Evolutionary conservation across 371 early-diverging fungal species (phyloP).

Genomic region (Choanephora cucurbitarum): DNA sequence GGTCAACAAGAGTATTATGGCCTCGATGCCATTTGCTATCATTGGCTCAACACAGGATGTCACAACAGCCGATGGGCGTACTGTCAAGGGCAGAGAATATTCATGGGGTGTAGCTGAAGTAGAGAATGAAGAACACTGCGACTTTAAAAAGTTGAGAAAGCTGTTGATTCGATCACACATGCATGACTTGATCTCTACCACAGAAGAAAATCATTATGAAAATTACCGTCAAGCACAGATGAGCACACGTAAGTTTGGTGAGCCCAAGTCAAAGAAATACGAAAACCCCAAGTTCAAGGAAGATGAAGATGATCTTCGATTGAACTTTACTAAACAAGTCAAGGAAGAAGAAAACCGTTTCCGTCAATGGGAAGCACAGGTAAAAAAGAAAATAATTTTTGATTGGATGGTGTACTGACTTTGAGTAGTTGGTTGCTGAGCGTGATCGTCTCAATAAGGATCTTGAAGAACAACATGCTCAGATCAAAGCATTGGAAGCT

Average conservation of each 20-base stretch:
- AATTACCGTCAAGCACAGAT: slow-evolving; percentile 76
- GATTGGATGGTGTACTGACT: too few species aligned
- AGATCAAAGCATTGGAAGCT: slow-evolving; percentile 87
- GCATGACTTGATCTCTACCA: slow-evolving; percentile 83
- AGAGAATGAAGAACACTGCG: slow-evolving; percentile 85
- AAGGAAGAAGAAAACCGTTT: slow-evolving; percentile 90
- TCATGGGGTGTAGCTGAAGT: slow-evolving; percentile 92
- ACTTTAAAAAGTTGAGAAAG: slow-evolving; percentile 89
- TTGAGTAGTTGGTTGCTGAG: slow-evolving; percentile 87
- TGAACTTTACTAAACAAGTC: slow-evolving; percentile 92
- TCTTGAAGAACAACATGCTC: slow-evolving; percentile 91
- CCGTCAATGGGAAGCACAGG: slow-evolving; percentile 93
- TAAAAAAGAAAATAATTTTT: slow-evolving; percentile 3
- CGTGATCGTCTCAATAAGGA: slow-evolving; percentile 97
- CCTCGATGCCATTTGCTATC: slow-evolving; percentile 91
- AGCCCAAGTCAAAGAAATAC: slow-evolving; percentile 68
- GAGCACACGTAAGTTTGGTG: slow-evolving; percentile 76
- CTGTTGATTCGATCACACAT: slow-evolving; percentile 90
- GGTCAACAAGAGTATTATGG: slow-evolving; percentile 76
- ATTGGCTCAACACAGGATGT: slow-evolving; percentile 88
- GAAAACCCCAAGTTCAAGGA: slow-evolving; percentile 91
- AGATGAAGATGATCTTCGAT: slow-evolving; percentile 88
- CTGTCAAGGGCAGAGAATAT: slow-evolving; percentile 85
- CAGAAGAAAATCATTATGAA: slow-evolving; percentile 89
- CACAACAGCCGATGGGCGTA: slow-evolving; percentile 62